Evolutionary conservation across 306 rosid genomes (phyloP).

Genomic region (Chamaecrista fasciculata): DNA sequence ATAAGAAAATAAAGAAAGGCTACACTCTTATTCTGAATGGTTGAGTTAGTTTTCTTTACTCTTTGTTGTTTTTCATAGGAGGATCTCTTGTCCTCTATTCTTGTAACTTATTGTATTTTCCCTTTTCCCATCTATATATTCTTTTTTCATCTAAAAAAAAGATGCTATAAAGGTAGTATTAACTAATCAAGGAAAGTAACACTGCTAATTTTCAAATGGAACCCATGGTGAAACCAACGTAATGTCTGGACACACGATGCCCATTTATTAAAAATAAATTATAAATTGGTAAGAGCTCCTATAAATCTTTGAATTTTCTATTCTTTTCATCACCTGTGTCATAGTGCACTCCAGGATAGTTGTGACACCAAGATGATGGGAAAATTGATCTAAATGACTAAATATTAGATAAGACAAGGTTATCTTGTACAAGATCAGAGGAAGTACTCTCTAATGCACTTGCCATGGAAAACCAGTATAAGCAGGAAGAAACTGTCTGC

Average conservation of each 20-base stretch:
- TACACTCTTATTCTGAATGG: neutral
- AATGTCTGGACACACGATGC: neutral
- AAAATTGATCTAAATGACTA: neutral
- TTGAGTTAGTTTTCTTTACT: too few species aligned
- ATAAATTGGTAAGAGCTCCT: neutral
- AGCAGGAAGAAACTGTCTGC: neutral
- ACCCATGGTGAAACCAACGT: neutral
- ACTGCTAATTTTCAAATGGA: neutral
- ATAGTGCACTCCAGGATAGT: neutral
- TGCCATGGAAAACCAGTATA: neutral
- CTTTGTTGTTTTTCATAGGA: too few species aligned
- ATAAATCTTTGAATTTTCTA: too few species aligned
- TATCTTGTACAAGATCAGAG: neutral
- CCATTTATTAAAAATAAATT: neutral
- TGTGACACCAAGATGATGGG: neutral
- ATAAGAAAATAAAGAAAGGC: too few species aligned
- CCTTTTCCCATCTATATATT: too few species aligned
- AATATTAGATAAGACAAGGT: neutral
- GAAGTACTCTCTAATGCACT: neutral
- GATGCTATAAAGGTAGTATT: too few species aligned
- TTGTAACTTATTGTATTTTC: too few species aligned
- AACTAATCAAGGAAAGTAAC: neutral
- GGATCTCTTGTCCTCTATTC: too few species aligned
- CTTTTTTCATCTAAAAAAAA: too few species aligned
- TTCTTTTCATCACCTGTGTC: too few species aligned